Evolutionary conservation across 768 basidiomycete genomes (phyloP), one percentile per base, ranked within the genome.

Genomic region (Austroboletus eburneus): DNA sequence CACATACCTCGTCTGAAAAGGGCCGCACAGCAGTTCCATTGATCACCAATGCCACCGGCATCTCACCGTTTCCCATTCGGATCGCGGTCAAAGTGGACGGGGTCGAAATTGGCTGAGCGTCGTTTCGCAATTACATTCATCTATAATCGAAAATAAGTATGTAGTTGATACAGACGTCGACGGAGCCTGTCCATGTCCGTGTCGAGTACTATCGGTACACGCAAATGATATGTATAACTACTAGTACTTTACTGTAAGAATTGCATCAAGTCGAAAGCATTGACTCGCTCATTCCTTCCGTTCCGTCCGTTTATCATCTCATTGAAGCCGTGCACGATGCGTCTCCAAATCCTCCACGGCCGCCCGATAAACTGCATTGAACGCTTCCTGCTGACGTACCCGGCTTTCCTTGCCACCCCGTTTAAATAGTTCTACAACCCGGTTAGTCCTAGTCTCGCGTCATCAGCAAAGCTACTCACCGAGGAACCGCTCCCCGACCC

Each of bases 11-110:
- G 1, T 90, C 88, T 2, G 88, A 88, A 57, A 70, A 72, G 10
- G 90, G 90, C 4, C 78, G 89, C 4, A 71, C 76, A 0, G 83
- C 77, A 0, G 89, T 91, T 8, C 89, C 89, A 4, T 76, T 81
- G 5, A 91, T 91, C 46, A 87, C 85, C n/a, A 81, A 86, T 47
- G 80, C 81, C 4, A 67, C 73, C 23, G 81, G 81, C 5, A 86
- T 91, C 35, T 90, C 88, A 0, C 89, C 89, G 0, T 91, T 91
- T 57, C 89, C 89, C 2, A 74, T 88, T 30, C 78, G 79, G 50
- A 79, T 91, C 30, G 58, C 66, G 5, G 86, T 89, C 40, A 81
- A 73, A 48, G 72, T 90, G 23, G 86, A 81, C 4, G 85, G 83
- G 9, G 61, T 75, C 14, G 85, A 87, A 59, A 69, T 87, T 17